Evolutionary conservation across 768 basidiomycete species (phyloP), one percentile per base, ranked within the genome.

Genomic region (Suillus paluster): DNA sequence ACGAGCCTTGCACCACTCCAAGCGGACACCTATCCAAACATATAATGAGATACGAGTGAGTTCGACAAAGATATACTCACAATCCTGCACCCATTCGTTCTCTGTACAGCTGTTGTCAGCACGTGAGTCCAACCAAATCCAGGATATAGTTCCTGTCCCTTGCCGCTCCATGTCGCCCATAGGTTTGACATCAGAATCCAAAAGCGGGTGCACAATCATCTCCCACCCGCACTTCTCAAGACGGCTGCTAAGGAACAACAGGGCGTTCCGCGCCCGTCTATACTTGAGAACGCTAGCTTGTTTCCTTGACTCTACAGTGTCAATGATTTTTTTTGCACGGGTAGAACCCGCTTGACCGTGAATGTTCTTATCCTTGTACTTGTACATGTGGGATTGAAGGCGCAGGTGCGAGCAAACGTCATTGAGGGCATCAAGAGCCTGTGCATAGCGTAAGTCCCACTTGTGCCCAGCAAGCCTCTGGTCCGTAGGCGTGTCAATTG

Each of bases 381-480:
- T 69, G 44, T 61, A 72, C 52, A 79, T 64, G 34, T 73, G 70
- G 0, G 73, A 64, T 1, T 66, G 63, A 10, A 76, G 60, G 0
- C 74, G 67, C 1, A 80, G 71, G 15, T 66, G 58, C 2, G 64
- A 64, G 0, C 72, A 70, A 19, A 81, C 30, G 1, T 72, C 64
- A 5, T 75, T 58, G 1, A 81, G 66, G 0, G 66, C 55, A 7
- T 70, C 72, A 12, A 73, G 57, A 2, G 73, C 76, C 58, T 78
- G 75, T 0, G 71, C 75, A 25, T 65, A 63, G 0, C 76, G 68
- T 1, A 77, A 60, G 0, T 67, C 34, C 61, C 65, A 71, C 62
- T 79, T 75, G 52, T 70, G 63, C 4, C 33, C 49, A 12, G 62
- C 46, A 3, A 65, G 46, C 5, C 17, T 30, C 7, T 38, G 4